Conservation (phyloP, 2,329 filamentous ascomycete genomes). For the Botrytis deweyae region DNA sequence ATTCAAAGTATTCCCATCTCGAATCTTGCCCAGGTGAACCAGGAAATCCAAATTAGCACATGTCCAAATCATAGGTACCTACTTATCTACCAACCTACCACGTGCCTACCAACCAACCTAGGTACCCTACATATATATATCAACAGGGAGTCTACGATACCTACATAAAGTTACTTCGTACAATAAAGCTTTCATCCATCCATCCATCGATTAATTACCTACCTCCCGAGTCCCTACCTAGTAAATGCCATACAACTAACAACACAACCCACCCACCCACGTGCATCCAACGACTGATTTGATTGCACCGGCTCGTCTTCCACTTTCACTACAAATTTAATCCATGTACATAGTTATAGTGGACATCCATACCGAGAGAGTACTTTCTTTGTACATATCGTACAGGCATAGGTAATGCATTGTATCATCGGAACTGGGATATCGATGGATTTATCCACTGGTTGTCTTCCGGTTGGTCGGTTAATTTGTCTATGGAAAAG, state of each 20-base stretch:
- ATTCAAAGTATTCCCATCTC: too few relatives aligned
- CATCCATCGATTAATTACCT: too few relatives aligned
- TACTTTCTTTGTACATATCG: background rate
- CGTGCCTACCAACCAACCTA: too few relatives aligned
- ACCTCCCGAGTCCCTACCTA: too few relatives aligned
- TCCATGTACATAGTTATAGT: background rate
- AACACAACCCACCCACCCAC: constrained; percentile 7
- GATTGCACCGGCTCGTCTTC: constrained; percentile 5
- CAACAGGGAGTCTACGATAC: background rate
- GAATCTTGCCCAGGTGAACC: too few relatives aligned
- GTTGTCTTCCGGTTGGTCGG: background rate
- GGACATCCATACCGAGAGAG: background rate
- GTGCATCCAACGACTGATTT: background rate
- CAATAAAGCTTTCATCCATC: background rate
- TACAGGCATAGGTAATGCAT: background rate
- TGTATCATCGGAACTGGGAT: background rate
- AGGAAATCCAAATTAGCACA: background rate
- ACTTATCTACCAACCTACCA: too few relatives aligned
- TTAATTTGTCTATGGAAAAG: background rate
- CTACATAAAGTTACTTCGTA: too few relatives aligned
- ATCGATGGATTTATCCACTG: background rate
- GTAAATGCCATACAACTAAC: background rate
- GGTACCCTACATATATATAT: background rate
- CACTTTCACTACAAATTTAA: background rate
- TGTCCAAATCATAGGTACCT: background rate